These are phyloP conservation scores for Calonectria hawksworthii DNA, from an alignment of 2,329 filamentous ascomycete species.

Conservation along the genomic window DNA sequence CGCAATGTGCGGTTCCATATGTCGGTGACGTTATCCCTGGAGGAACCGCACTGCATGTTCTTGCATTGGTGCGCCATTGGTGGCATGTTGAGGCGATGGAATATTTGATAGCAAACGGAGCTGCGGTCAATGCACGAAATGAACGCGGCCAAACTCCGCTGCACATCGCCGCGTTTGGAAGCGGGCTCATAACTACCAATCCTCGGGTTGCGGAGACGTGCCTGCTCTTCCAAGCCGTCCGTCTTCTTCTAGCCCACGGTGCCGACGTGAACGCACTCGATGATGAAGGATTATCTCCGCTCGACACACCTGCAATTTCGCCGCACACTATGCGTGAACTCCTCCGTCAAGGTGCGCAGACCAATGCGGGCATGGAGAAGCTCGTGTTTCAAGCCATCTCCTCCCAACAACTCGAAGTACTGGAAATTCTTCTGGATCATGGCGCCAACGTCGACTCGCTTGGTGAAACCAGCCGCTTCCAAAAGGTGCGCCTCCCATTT, in stretches of 20 bases:
- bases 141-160: slow-evolving; percentile 27
- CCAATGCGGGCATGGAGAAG: background rate
- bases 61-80: slow-evolving; percentile 30
- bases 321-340: slow-evolving; percentile 24
- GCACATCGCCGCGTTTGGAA: slow-evolving; percentile 28
- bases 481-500: background rate
- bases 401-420: slow-evolving; percentile 13
- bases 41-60: slow-evolving; percentile 34
- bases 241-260: slow-evolving; percentile 33
- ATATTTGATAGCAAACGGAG: slow-evolving; percentile 33
- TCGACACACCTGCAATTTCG: slow-evolving; percentile 27
- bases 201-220: slow-evolving; percentile 15
- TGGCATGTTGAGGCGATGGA: slow-evolving; percentile 37
- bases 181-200: background rate
- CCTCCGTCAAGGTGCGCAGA: slow-evolving; percentile 28
- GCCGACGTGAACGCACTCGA: slow-evolving; percentile 35
- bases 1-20: background rate
- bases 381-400: slow-evolving; percentile 34
- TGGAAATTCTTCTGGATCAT: slow-evolving; percentile 32
- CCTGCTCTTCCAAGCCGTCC: background rate
- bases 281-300: background rate
- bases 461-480: background rate
- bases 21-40: background rate
- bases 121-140: slow-evolving; percentile 18
- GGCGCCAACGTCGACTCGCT: slow-evolving; percentile 26